Conservation (phyloP, 352 stramenopile species). For the Globisporangium lucens region DNA sequence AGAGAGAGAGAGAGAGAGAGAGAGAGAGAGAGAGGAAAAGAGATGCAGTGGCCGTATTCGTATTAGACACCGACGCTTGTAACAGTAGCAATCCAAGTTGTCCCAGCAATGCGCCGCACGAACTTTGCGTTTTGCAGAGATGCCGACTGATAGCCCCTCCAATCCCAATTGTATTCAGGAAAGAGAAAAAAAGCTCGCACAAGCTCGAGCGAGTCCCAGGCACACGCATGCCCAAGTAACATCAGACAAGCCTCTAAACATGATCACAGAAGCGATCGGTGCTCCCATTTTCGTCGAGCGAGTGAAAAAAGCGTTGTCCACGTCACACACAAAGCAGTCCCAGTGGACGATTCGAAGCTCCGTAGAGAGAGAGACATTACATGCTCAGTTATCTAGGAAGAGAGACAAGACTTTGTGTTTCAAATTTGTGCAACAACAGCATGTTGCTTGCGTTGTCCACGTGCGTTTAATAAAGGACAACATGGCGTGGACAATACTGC, state of each 20-base stretch:
- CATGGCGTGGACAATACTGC: too few relatives aligned
- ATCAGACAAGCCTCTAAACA: neutral
- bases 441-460: too few relatives aligned
- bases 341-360: too few relatives aligned
- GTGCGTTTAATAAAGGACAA: too few relatives aligned
- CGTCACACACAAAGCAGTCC: too few relatives aligned
- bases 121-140: neutral
- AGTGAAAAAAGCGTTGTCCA: neutral
- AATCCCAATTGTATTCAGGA: neutral
- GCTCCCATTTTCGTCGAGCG: neutral
- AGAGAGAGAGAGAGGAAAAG: neutral
- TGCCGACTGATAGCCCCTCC: neutral
- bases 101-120: neutral
- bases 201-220: neutral
- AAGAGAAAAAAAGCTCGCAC: neutral
- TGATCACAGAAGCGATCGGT: neutral
- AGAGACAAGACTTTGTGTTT: too few relatives aligned
- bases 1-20: too few relatives aligned
- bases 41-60: neutral
- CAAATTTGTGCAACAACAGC: too few relatives aligned
- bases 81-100: conserved; percentile 5
- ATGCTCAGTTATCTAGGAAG: too few relatives aligned
- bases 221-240: neutral
- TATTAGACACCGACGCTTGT: conserved; percentile 2
- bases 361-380: too few relatives aligned